Conservation (phyloP, 2,329 filamentous ascomycete genomes). For the Fusarium pilosicola region DNA sequence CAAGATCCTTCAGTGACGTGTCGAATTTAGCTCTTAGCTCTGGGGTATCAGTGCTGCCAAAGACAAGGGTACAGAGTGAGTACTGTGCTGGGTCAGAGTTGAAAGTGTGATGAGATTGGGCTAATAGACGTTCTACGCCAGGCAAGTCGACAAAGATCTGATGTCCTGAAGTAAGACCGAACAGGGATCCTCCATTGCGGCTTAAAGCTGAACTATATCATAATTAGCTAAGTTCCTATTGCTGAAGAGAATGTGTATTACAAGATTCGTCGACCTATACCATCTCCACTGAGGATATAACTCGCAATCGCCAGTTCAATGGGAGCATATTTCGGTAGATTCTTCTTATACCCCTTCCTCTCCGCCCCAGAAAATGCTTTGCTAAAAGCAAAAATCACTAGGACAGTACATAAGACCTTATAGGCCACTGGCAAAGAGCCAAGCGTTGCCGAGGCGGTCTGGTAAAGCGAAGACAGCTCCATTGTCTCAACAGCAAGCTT, state of each 20-base stretch:
- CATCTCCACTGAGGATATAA: constrained; percentile 23
- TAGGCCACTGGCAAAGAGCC: neutral
- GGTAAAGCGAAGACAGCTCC: neutral
- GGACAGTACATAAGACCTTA: neutral
- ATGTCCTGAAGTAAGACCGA: constrained; percentile 32
- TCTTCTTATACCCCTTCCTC: neutral
- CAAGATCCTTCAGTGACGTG: constrained; percentile 9
- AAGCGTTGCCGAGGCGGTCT: neutral
- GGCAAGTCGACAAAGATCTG: constrained; percentile 29
- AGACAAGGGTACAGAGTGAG: constrained; percentile 28
- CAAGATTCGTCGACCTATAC: constrained; percentile 22
- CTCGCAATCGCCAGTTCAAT: constrained; percentile 24
- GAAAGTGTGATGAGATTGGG: constrained; percentile 25
- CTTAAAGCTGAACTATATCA: constrained; percentile 5
- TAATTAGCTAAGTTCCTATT: neutral
- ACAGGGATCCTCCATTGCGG: constrained; percentile 29
- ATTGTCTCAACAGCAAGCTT: neutral
- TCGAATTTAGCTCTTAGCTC: constrained; percentile 16
- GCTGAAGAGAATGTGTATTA: neutral
- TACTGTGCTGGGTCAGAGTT: constrained; percentile 15
- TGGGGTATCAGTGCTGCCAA: constrained; percentile 11
- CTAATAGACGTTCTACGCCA: constrained; percentile 25
- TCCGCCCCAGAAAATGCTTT: neutral
- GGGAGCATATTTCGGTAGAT: constrained; percentile 12
- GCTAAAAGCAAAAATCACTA: neutral